phyloP scores from a whole-genome alignment of 345 rosid genomes.

The Syzygium grande region DNA sequence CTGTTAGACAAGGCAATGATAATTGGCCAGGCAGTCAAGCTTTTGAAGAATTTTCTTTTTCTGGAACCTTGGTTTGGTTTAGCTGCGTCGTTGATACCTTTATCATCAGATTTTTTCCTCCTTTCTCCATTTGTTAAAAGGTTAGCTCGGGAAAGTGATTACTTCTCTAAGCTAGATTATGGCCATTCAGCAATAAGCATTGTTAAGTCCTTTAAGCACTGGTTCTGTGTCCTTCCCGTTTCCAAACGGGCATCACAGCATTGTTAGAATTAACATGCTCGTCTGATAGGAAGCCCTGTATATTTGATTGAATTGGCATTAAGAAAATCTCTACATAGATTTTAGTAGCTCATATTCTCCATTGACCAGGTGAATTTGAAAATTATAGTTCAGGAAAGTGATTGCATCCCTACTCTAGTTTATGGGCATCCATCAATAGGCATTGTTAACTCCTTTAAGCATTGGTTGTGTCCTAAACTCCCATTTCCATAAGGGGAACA shows the following conservation, averaged over 20 bases:
- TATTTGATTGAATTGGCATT: not conserved
- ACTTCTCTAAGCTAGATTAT: not conserved
- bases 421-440: not conserved
- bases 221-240: not conserved
- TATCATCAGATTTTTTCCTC: not conserved
- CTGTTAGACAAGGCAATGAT: not conserved
- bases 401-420: not conserved
- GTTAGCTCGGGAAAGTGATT: not conserved
- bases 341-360: not conserved
- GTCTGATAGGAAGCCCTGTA: not conserved
- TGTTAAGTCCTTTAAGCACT: not conserved
- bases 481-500: not conserved
- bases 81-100: not conserved
- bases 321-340: not conserved
- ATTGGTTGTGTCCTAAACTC: not conserved
- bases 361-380: not conserved
- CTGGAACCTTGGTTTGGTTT: not conserved
- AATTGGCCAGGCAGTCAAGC: not conserved
- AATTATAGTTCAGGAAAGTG: not conserved
- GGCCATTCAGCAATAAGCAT: not conserved
- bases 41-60: not conserved
- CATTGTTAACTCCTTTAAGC: not conserved
- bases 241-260: not conserved
- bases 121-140: not conserved
- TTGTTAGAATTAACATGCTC: not conserved